A percentile compares a stretch with the other conserved stretches of the same genome.
Conservation (phyloP, 192 early-diverging fungal genomes). For the Dissophora globulifera region DNA sequence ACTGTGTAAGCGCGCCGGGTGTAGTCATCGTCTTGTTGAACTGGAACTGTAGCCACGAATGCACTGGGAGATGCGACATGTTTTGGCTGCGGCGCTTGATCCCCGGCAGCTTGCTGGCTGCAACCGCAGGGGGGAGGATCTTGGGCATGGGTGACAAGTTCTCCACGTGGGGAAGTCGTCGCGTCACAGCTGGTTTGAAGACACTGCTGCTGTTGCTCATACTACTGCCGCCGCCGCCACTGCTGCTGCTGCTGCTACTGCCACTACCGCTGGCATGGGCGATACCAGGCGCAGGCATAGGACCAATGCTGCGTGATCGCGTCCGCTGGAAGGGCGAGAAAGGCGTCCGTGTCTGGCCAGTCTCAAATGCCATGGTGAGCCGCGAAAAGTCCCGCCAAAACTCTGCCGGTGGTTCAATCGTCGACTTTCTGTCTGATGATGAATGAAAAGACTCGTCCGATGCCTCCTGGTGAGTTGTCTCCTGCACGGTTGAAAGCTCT, state of each 20-base stretch:
- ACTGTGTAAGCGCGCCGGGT: neutral
- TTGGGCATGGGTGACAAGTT: conserved; percentile 34
- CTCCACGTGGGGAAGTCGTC: conserved; percentile 44
- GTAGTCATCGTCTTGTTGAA: conserved; percentile 48
- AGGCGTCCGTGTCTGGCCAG: conserved; percentile 31
- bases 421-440: neutral
- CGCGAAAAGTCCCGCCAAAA: conserved; percentile 40
- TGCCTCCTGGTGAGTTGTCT: neutral
- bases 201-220: neutral
- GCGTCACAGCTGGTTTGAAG: conserved; percentile 19
- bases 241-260: neutral
- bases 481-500: neutral
- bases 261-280: neutral
- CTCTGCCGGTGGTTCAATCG: conserved; percentile 33
- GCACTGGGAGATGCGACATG: conserved; percentile 29
- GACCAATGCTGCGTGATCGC: conserved; percentile 11
- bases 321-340: conserved; percentile 35
- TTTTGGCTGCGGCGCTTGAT: conserved; percentile 28
- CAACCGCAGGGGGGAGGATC: conserved; percentile 17
- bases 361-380: conserved; percentile 33
- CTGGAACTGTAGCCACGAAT: conserved; percentile 47
- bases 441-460: neutral
- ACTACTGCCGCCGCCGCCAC: neutral
- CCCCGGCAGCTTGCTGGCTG: conserved; percentile 12
- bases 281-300: neutral